Conservation (phyloP, 305 asterid genomes). For the Solanum hybrid region DNA sequence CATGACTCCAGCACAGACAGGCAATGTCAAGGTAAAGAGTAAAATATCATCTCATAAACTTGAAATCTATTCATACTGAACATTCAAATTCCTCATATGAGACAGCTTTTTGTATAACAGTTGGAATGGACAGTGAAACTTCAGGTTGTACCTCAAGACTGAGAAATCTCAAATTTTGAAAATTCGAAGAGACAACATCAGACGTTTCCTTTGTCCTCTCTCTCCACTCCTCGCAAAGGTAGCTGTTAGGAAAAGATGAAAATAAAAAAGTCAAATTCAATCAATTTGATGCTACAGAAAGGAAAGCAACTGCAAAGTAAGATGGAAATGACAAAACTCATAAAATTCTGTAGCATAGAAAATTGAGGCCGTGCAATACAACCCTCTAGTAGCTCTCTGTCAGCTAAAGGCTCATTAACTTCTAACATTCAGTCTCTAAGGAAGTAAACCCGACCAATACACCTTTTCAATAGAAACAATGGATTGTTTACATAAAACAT, state of each 20-base stretch:
- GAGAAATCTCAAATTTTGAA: slow-evolving; percentile 62
- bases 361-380: not conserved
- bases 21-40: not conserved
- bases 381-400: not conserved
- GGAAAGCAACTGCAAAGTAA: not conserved
- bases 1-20: not conserved
- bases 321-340: not conserved
- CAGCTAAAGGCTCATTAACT: not conserved
- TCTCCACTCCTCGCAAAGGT: slow-evolving; percentile 93
- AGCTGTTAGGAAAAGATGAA: slow-evolving; percentile 36
- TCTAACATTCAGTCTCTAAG: not conserved
- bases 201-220: slow-evolving; percentile 62
- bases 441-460: not conserved
- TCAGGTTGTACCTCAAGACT: slow-evolving; percentile 62
- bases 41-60: not conserved
- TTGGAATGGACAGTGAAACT: not conserved
- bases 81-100: not conserved
- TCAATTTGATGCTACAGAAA: not conserved
- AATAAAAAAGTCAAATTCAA: not conserved
- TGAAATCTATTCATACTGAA: not conserved
- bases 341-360: not conserved
- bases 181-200: slow-evolving; percentile 54
- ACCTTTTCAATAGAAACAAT: not conserved
- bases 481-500: not conserved
- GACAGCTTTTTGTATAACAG: not conserved